Base-by-base conservation (phyloP, 306 rosid genomes). In the Dalbergia cultrata region DNA sequence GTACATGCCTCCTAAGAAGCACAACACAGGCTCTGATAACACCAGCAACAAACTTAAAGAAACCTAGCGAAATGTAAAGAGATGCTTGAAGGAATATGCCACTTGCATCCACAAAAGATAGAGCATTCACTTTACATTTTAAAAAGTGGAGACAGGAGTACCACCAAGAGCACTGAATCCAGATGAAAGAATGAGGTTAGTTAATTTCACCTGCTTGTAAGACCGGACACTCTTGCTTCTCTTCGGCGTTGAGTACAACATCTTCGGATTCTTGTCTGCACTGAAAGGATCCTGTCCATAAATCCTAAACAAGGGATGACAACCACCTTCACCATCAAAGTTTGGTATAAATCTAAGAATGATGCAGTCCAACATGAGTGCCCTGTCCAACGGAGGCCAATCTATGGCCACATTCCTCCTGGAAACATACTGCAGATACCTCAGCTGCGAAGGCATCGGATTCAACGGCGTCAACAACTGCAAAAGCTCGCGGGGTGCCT, bases 381-480 rank as follows among this genome's bases (percentile, higher is more conserved):
- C 90, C 90, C 99, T 86, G 84, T 95, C 97, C 71, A 88, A 78
- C 0, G 99, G 99, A 71, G 99, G 99, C 99, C 99, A 95, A 72
- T 95, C 95, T 47, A 88, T 37, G 80, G 92, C 89, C 68, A 95
- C 94, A 84, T 90, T 92, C 87, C 99, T 91, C 92, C 97, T 89
- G 0, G 95, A 89, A 39, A 95, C 81, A 74, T 95, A 95, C 87
- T 90, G 97, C 74, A 95, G 85, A 84, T 92, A 95, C 90, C 99
- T 86, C 82, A 87, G 75, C 80, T 95, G 99, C 43, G 97, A 92
- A 89, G 99, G 97, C 33, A 90, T 65, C 0, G 99, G 99, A 85
- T 89, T 91, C 78, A 95, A 70, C 1, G 97, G 88, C 7, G 95
- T 85, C 77, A 92, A 50, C 76, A 93, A 77, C 62, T 91, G 94